A percentile compares a stretch with the other conserved stretches of the same genome.
Conservation (phyloP, 805 yeast species). For the Schwanniomyces sp. region DNA sequence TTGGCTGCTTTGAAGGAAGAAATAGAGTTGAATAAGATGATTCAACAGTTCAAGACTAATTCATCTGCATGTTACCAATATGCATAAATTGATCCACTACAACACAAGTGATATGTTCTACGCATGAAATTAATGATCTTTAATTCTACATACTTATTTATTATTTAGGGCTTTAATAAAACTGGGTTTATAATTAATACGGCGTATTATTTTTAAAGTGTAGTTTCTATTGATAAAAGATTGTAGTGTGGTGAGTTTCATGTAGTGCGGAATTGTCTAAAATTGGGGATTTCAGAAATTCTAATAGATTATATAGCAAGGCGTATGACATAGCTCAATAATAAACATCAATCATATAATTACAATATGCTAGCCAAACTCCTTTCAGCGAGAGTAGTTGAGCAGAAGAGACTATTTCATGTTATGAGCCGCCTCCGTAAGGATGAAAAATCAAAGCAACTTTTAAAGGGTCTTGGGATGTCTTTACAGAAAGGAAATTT, state of each 20-base stretch:
- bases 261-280: neutral
- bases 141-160: neutral
- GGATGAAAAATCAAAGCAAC: conserved; percentile 22
- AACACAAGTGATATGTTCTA: neutral
- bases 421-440: conserved; percentile 2
- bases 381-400: neutral
- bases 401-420: neutral
- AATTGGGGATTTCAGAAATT: neutral
- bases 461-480: conserved; percentile 31
- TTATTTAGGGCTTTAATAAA: neutral
- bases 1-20: conserved; percentile 36
- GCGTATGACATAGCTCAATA: neutral
- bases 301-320: neutral
- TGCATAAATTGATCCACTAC: neutral
- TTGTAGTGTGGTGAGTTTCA: neutral
- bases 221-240: too few relatives aligned
- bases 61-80: neutral
- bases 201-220: neutral
- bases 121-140: neutral
- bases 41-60: conserved; percentile 12
- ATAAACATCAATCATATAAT: neutral
- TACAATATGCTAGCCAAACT: neutral
- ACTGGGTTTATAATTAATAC: neutral
- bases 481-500: conserved; percentile 33
- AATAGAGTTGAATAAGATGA: conserved; percentile 27